A percentile compares a stretch with the other conserved stretches of the same genome.
phyloP scores from a whole-genome alignment of 495 filamentous ascomycete species.

The Lentithecium fluviatile region DNA sequence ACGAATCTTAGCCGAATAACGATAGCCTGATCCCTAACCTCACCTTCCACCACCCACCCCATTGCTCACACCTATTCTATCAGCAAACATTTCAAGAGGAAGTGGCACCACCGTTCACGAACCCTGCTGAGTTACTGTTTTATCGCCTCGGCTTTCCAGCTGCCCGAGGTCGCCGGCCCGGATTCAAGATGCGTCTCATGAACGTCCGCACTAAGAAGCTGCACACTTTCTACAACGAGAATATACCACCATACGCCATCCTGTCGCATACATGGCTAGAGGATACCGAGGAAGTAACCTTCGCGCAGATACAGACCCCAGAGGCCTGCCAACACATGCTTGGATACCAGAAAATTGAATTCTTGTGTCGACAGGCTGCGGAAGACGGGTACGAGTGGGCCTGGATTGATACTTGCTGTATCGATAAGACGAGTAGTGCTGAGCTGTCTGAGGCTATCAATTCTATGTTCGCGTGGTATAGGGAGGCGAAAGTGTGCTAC shows the following conservation, averaged over 20 bases:
- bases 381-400: background rate
- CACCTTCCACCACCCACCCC: too few relatives aligned
- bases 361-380: background rate
- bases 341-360: background rate
- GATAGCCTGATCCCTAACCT: too few relatives aligned
- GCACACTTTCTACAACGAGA: background rate
- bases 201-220: background rate
- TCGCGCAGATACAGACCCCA: background rate
- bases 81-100: too few relatives aligned
- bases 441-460: background rate
- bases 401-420: slow-evolving; percentile 11
- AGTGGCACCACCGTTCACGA: too few relatives aligned
- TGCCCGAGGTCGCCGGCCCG: too few relatives aligned
- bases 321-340: background rate
- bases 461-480: background rate
- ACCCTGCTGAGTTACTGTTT: too few relatives aligned
- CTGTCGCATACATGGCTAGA: slow-evolving; percentile 1
- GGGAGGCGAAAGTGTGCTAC: background rate
- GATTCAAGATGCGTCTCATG: background rate
- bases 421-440: background rate
- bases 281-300: slow-evolving; percentile 1
- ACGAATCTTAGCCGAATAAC: too few relatives aligned
- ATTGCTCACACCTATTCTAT: too few relatives aligned
- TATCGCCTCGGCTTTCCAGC: too few relatives aligned
- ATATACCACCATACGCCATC: background rate